These are phyloP conservation scores for Hypomontagnella submonticulosa DNA, from an alignment of 495 filamentous ascomycete species.

Conservation along the genomic window DNA sequence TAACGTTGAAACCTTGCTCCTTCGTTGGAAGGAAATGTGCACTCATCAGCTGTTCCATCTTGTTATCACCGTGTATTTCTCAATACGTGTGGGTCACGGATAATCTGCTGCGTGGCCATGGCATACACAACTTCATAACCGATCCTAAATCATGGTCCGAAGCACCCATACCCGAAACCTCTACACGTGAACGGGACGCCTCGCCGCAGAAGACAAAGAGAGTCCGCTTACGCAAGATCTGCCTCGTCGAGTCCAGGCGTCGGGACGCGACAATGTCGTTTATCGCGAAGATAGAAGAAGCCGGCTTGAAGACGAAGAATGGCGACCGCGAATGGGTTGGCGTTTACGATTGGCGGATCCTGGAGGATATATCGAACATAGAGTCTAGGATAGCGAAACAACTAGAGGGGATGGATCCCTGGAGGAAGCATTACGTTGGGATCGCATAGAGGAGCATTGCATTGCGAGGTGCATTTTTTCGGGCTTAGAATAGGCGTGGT, in stretches of 20 bases:
- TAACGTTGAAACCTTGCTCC: slow-evolving; percentile 21
- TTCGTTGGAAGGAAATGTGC: slow-evolving; percentile 43
- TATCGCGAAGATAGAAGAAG: slow-evolving; percentile 48
- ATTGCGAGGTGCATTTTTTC: slow-evolving; percentile 11
- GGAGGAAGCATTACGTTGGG: slow-evolving; percentile 44
- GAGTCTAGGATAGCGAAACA: slow-evolving; percentile 42
- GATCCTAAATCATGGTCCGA: slow-evolving; percentile 51
- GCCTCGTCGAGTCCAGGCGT: slow-evolving; percentile 58
- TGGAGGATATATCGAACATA: slow-evolving; percentile 55
- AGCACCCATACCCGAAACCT: slow-evolving; percentile 11
- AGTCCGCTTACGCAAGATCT: slow-evolving; percentile 50
- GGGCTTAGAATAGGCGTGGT: neutral
- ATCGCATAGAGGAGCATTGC: slow-evolving; percentile 37
- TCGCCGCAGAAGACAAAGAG: slow-evolving; percentile 50
- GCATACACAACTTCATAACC: slow-evolving; percentile 44
- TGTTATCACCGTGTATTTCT: slow-evolving; percentile 60
- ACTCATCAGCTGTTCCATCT: slow-evolving; percentile 52
- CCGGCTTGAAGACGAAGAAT: slow-evolving; percentile 47
- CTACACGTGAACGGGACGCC: slow-evolving; percentile 25
- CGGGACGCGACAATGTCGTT: slow-evolving; percentile 54
- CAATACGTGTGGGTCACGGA: slow-evolving; percentile 54
- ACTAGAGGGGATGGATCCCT: slow-evolving; percentile 31
- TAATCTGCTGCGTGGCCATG: slow-evolving; percentile 56
- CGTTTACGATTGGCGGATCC: slow-evolving; percentile 62
- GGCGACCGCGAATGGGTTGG: slow-evolving; percentile 54